Base-by-base conservation (phyloP, 192 early-diverging fungal genomes). In the Linnemannia exigua region DNA sequence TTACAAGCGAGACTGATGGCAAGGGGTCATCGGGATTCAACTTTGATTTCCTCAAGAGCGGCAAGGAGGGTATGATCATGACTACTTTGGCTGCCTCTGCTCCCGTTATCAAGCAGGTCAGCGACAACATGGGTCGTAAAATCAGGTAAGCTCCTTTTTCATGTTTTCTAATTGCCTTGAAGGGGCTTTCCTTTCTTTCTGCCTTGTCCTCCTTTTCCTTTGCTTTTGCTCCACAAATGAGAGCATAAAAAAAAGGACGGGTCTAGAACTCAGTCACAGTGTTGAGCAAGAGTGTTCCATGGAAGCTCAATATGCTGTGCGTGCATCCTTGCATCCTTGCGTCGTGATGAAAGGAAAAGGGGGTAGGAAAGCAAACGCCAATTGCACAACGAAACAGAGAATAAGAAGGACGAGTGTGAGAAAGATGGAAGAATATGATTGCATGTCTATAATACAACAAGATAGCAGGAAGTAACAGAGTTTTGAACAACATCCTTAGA, bases 31-130 rank as follows among this genome's bases (percentile, higher is more conserved):
- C 52, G 38, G 77, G 78, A 33, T 86, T 86, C 74, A 86, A 86
- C 79, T 19, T 86, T 37, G 84, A 86, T 46, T 86, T 86, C 52
- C 58, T 86, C 48, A 70, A 80, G 28, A 33, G 9, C 1, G 84
- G 84, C 16, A 86, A 80, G 48, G 84, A 86, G 44, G 84, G 84
- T 4, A 86, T 86, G 84, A 50, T 86, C 33, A 12, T 37, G 58
- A 69, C 84, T 20, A 86, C 84, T 16, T 76, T 86, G 84, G 74
- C 54, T 16, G 72, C 76, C 25, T 86, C 84, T 37, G 50, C 54
- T 0, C 84, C 84, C 17, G 75, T 86, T 5, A 86, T 86, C 51
- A 86, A 86, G 66, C 84, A 86, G 47, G 84, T 80, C 46, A 73
- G 77, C 9, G 74, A 63, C 11, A 86, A 86, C 66, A 86, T 86